Conservation (phyloP, 805 yeast species). For the Millerago galiae region DNA sequence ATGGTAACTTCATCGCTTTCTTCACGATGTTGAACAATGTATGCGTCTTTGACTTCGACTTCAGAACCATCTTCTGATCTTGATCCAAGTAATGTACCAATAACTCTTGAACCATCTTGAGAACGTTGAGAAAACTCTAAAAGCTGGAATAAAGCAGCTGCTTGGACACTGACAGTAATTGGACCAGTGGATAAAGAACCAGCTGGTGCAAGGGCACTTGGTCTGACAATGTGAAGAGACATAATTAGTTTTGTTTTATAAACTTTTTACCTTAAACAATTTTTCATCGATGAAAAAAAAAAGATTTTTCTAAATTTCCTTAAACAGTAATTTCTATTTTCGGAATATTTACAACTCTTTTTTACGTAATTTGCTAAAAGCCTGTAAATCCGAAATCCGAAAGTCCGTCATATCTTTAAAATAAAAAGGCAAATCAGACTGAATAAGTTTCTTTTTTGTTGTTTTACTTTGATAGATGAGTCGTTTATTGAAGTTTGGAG, state of each 20-base stretch:
- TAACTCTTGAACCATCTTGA: constrained; percentile 47
- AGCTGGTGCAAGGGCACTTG: constrained; percentile 17
- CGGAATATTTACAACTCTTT: not conserved
- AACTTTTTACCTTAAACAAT: not conserved
- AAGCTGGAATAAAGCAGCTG: constrained; percentile 69
- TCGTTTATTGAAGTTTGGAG: not conserved
- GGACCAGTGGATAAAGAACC: constrained; percentile 32
- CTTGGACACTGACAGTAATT: constrained; percentile 49
- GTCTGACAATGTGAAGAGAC: constrained; percentile 25
- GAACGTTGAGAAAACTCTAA: constrained; percentile 63
- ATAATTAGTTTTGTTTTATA: not conserved
- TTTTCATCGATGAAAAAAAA: constrained; percentile 3
- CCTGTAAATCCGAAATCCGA: not conserved
- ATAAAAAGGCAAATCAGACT: too few species aligned
- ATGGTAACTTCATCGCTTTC: constrained; percentile 69
- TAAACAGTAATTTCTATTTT: not conserved
- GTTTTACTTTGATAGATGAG: too few species aligned
- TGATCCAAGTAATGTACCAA: constrained; percentile 77
- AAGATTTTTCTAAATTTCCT: not conserved
- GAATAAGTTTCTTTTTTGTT: too few species aligned
- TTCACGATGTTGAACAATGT: constrained; percentile 75
- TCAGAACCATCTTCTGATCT: constrained; percentile 80
- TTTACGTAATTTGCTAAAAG: too few species aligned
- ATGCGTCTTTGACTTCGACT: constrained; percentile 67
- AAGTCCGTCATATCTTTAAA: not conserved